Conservation (phyloP, 805 yeast genomes). For the Isabelozyma pseudorhagii region DNA sequence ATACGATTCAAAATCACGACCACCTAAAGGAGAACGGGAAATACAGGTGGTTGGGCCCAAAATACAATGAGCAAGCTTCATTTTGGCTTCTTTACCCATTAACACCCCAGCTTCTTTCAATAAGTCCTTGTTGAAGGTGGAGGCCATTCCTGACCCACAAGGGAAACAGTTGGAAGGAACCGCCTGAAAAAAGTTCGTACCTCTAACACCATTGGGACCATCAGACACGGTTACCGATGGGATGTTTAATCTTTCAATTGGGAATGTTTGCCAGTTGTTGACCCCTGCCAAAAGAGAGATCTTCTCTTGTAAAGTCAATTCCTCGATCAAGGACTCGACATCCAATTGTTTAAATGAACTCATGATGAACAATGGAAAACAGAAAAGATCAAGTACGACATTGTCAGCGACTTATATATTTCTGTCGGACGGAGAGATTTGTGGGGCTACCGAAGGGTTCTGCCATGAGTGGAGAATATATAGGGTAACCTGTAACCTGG, state of each 20-base stretch:
- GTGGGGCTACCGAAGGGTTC: too few species aligned
- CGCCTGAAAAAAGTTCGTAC: constrained; percentile 51
- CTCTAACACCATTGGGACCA: constrained; percentile 66
- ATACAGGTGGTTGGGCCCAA: constrained; percentile 47
- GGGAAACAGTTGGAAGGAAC: constrained; percentile 59
- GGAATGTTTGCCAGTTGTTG: constrained; percentile 51
- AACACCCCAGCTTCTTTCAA: constrained; percentile 47
- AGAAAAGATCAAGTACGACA: background rate
- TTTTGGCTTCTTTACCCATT: constrained; percentile 53
- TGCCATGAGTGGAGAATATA: too few species aligned
- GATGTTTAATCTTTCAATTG: constrained; percentile 37
- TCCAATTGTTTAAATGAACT: constrained; percentile 14
- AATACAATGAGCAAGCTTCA: constrained; percentile 45
- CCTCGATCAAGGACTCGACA: constrained; percentile 24
- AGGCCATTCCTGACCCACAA: constrained; percentile 57
- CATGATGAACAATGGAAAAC: background rate
- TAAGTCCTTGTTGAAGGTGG: constrained; percentile 53
- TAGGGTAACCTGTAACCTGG: too few species aligned
- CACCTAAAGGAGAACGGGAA: constrained; percentile 57
- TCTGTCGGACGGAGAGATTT: too few species aligned
- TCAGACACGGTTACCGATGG: constrained; percentile 51
- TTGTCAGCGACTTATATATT: too few species aligned
- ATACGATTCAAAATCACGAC: constrained; percentile 61
- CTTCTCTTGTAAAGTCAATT: constrained; percentile 33
- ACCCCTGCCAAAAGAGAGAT: constrained; percentile 34